A percentile compares a stretch with the other conserved stretches of the same genome.
Evolutionary conservation across 768 basidiomycete species (phyloP).

Genomic region (Coprinopsis sp.): DNA sequence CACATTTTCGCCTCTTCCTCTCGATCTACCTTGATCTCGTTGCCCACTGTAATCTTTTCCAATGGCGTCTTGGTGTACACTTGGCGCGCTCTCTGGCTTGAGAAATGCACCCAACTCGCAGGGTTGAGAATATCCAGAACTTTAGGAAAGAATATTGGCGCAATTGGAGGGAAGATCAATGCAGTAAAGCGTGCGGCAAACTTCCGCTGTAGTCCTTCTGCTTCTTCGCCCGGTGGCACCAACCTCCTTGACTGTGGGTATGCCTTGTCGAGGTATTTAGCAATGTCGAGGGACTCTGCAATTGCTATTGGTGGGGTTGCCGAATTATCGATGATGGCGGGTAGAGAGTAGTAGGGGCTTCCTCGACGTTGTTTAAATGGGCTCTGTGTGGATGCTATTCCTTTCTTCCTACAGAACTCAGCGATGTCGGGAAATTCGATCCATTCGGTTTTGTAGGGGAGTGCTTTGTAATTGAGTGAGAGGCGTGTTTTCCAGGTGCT

Average conservation of each 20-base stretch:
- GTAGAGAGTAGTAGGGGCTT: constrained; percentile 38
- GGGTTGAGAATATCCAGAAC: constrained; percentile 3
- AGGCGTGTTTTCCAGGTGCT: constrained; percentile 29
- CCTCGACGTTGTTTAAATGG: constrained; percentile 30
- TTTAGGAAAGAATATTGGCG: constrained; percentile 7
- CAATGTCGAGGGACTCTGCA: constrained; percentile 41
- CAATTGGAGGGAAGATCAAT: constrained; percentile 11
- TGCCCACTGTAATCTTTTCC: too few species aligned
- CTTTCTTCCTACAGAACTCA: constrained; percentile 27
- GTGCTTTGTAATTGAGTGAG: constrained; percentile 31
- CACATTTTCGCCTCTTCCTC: constrained; percentile 14
- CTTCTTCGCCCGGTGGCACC: constrained; percentile 33
- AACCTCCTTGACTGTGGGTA: constrained; percentile 34
- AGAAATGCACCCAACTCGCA: constrained; percentile 5
- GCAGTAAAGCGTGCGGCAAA: constrained; percentile 10
- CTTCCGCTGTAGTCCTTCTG: constrained; percentile 26
- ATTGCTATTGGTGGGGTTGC: constrained; percentile 22
- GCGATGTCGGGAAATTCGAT: constrained; percentile 50
- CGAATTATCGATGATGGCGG: constrained; percentile 50
- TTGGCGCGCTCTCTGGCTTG: constrained; percentile 15
- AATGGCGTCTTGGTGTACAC: constrained; percentile 31
- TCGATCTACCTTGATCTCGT: too few species aligned
- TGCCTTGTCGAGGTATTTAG: constrained; percentile 43
- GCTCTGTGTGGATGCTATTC: constrained; percentile 30
- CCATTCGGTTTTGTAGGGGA: constrained; percentile 46